Evolutionary conservation across 2,329 filamentous ascomycete species (phyloP), one percentile per base, ranked within the genome.

Genomic region (Fusarium domesticum): DNA sequence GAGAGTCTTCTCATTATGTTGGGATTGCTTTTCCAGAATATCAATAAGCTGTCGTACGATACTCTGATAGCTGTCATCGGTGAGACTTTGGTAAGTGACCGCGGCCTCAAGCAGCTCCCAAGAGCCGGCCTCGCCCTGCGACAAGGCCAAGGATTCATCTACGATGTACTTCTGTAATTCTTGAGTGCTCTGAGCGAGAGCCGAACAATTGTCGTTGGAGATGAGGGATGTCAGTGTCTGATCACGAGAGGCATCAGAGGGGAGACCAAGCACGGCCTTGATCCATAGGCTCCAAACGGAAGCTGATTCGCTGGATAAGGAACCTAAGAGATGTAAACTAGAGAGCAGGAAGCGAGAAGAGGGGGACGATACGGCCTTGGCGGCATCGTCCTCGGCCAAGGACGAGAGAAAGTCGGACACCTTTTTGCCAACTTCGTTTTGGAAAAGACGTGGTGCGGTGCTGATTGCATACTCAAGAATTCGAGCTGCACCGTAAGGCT

Each of bases 301-400:
- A 8, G 64, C 59, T 39, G 75, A 77, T 0, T 63, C 58, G 0
- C 57, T 53, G 1, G 65, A 64, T 14, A 71, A 68, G 20, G 70
- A 62, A 2, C 76, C 74, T 32, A 83, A 70, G 1, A 76, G 64
- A 37, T 83, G 76, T 0, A 95, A 70, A 10, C 83, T 80, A 0
- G 83, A 78, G 6, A 90, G 70, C 0, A 96, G 64, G 39, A 84
- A 77, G 2, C 77, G 66, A 0, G 81, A 79, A 1, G 89, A 91
- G 0, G 86, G 80, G 0, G 88, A 90, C 2, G 76, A 66, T 3
- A 91, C 67, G 14, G 93, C 68, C 2, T 71, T 67, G 0, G 77
- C 70, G 12, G 85, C 70, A 48, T 83, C 71, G 1, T 79, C 69
- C 16, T 72, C 64, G 5, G 85, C 66, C 33, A 87, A 80, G 1